These are phyloP conservation scores for Podospora didyma DNA, from an alignment of 495 filamentous ascomycete species.

Conservation along the genomic window DNA sequence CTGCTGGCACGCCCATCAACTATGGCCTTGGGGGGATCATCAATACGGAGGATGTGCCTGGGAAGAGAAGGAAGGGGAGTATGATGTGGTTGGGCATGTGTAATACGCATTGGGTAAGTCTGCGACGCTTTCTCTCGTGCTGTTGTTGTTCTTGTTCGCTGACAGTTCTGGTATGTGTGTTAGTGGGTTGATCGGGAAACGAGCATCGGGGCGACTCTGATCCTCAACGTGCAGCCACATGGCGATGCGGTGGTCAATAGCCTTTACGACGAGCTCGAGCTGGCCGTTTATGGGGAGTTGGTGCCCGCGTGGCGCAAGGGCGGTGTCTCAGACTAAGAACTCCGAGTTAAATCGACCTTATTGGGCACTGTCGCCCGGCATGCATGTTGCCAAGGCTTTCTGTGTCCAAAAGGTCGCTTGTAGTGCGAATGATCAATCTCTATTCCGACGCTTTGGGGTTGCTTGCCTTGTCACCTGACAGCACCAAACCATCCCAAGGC, in stretches of 20 bases:
- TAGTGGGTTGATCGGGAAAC: constrained; percentile 35
- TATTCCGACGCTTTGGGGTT: too few species aligned
- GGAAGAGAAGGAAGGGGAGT: constrained; percentile 31
- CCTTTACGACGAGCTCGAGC: constrained; percentile 29
- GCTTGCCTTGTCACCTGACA: too few species aligned
- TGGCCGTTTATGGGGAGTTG: constrained; percentile 26
- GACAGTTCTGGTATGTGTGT: not conserved
- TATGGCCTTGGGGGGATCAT: constrained; percentile 26
- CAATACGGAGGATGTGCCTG: constrained; percentile 25
- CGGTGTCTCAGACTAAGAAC: not conserved
- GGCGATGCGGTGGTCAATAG: constrained; percentile 17
- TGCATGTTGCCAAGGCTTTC: too few species aligned
- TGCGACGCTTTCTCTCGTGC: not conserved
- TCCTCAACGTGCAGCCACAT: constrained; percentile 25
- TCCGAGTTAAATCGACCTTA: too few species aligned
- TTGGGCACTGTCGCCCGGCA: too few species aligned
- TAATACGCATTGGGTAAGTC: constrained; percentile 30
- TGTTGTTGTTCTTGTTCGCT: not conserved
- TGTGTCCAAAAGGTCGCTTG: too few species aligned
- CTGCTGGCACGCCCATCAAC: constrained; percentile 9
- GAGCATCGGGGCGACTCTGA: constrained; percentile 24
- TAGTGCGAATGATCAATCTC: too few species aligned
- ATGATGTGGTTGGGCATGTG: constrained; percentile 31
- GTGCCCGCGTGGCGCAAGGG: constrained; percentile 4
- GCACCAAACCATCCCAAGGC: too few species aligned